Percentiles rank a stretch among this genome's conserved stretches.
Evolutionary conservation across 129 eudicot genomes (phyloP).

Genomic region (Smallanthus sonchifolius): DNA sequence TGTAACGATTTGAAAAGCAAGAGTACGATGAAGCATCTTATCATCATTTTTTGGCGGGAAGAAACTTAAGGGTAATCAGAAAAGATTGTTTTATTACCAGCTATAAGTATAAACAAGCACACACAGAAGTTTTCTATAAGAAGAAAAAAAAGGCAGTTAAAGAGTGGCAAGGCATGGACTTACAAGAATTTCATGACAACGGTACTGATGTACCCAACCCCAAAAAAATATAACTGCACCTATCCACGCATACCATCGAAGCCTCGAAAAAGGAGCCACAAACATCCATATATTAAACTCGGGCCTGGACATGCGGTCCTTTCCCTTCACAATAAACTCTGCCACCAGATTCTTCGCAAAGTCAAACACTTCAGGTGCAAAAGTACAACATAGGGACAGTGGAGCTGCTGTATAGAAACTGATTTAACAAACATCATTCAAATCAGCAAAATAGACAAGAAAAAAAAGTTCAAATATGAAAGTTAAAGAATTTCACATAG

Average conservation of each 20-base stretch:
- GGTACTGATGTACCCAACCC: constrained; percentile 93
- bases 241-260: constrained; percentile 74
- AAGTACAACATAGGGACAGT: constrained; percentile 73
- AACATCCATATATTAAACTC: constrained; percentile 52
- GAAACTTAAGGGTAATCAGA: constrained; percentile 15
- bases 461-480: constrained; percentile 3
- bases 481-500: background rate
- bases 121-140: too few species aligned
- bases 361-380: constrained; percentile 58
- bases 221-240: constrained; percentile 74
- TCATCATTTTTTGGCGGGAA: background rate
- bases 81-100: background rate
- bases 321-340: constrained; percentile 70
- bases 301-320: constrained; percentile 45
- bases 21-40: too few species aligned
- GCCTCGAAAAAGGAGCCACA: constrained; percentile 56
- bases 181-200: constrained; percentile 94
- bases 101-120: too few species aligned
- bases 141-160: background rate
- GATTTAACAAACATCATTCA: constrained; percentile 10
- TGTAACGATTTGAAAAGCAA: too few species aligned
- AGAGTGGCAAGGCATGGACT: constrained; percentile 26
- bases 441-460: background rate
- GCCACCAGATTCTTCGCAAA: constrained; percentile 37
- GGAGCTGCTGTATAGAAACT: constrained; percentile 95